Evolutionary conservation across 1,139 yeast species (phyloP), one percentile per base, ranked within the genome.

Genomic region (Kodamaea ohmeri): DNA sequence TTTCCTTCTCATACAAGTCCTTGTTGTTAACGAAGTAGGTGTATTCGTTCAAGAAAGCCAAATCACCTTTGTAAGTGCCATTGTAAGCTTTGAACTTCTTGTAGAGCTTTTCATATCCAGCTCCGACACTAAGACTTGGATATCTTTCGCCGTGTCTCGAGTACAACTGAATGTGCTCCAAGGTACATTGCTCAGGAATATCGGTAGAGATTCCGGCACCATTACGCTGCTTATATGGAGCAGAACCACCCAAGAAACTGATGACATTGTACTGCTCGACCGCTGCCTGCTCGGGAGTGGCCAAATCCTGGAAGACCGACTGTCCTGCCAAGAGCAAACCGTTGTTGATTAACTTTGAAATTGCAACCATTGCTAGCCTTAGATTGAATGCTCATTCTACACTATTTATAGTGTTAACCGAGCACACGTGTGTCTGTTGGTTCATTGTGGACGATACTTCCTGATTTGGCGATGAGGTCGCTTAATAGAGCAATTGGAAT

Each of bases 121-220:
- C 24, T 3, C 51, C 53, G 3, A 24, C 32, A 6, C 27, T 40
- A 17, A 40, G 41, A 31, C 53, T 46, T 34, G 87, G 88, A 54
- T 68, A 83, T 50, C 92, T 65, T 52, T 82, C 89, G n/a, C 90
- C 92, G 50, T 84, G 92, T 53, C 92, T 73, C 41, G 74, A 68
- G 36, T 78, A 60, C 43, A 78, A 59, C 46, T 78, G 80, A n/a
- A 81, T 85, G 55, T 80, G 88, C 44, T 79, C 80, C 35, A 82
- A 66, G 7, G 63, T 55, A 52, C 86, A 76, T 35, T 67, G 67
- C 3, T 55, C 64, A 7, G 89, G 88, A 32, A 62, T 50, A 20
- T 59, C 67, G 25, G 73, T 65, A 17, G 65, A 61, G 29, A 74
- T 69, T 13, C 79, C 79, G 43, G 52, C 63, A 0, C 78, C 78